Conservation (phyloP, 2,329 filamentous ascomycete genomes). For the Podosphaera aphanis region DNA sequence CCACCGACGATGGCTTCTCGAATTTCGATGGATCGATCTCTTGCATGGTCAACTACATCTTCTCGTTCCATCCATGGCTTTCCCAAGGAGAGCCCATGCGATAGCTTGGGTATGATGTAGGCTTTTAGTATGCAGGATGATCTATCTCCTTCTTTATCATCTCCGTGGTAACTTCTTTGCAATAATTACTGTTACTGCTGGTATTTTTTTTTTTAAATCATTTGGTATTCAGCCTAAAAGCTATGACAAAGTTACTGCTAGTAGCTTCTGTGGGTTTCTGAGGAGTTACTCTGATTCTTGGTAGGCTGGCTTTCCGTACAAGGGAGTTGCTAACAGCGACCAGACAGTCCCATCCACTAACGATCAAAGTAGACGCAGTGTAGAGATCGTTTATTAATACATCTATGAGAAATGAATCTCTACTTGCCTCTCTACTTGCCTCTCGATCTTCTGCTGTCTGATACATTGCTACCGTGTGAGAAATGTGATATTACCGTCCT, state of each 20-base stretch:
- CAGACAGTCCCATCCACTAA: not conserved
- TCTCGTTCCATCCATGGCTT: not conserved
- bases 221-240: too few relatives aligned
- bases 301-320: not conserved
- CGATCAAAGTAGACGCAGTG: not conserved
- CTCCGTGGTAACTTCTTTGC: not conserved
- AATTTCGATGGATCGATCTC: not conserved
- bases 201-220: too few relatives aligned
- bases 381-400: not conserved
- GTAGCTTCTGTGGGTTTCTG: not conserved
- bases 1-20: not conserved
- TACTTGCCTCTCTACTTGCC: not conserved
- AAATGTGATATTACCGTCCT: too few relatives aligned
- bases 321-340: not conserved
- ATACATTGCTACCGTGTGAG: not conserved
- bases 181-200: too few relatives aligned
- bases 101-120: not conserved
- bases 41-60: not conserved
- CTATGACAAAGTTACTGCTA: too few relatives aligned
- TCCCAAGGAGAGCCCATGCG: not conserved
- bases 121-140: not conserved
- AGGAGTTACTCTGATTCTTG: not conserved
- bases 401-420: not conserved
- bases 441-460: not conserved
- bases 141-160: not conserved